Conservation (phyloP, 1,139 yeast genomes). For the Candida sp. region DNA sequence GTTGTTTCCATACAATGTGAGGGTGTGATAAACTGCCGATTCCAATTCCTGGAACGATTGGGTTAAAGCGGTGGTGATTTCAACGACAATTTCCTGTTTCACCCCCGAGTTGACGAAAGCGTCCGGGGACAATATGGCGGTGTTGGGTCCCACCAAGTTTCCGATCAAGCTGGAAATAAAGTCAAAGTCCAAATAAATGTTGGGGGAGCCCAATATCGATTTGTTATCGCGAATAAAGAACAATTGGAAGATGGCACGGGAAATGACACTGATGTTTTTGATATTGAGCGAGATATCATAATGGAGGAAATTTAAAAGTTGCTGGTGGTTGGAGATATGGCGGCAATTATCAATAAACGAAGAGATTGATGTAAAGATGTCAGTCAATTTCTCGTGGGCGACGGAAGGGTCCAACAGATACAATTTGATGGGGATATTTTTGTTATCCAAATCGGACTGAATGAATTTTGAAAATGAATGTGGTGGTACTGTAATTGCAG, state of each 20-base stretch:
- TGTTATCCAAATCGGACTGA: conserved; percentile 53
- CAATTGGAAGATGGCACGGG: conserved; percentile 61
- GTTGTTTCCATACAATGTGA: conserved; percentile 64
- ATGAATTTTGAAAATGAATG: conserved; percentile 46
- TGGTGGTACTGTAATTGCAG: conserved; percentile 15
- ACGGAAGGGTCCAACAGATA: conserved; percentile 18
- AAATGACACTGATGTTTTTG: conserved; percentile 42
- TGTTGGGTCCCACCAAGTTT: conserved; percentile 21
- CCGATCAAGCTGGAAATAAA: conserved; percentile 18
- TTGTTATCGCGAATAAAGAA: conserved; percentile 60
- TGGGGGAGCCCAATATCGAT: conserved; percentile 37
- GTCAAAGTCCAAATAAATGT: conserved; percentile 13
- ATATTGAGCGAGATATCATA: conserved; percentile 26
- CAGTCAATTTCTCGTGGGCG: conserved; percentile 28
- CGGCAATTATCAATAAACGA: conserved; percentile 19
- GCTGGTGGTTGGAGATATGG: conserved; percentile 22
- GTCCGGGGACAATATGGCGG: conserved; percentile 18
- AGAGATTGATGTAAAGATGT: conserved; percentile 32
- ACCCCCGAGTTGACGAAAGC: conserved; percentile 11
- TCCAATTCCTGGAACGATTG: conserved; percentile 29
- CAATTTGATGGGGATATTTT: conserved; percentile 54
- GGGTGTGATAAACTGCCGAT: conserved; percentile 49
- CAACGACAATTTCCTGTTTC: conserved; percentile 7
- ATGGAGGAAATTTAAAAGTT: conserved; percentile 34
- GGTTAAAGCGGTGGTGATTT: neutral